These are phyloP conservation scores for Trifolium pratense DNA, from an alignment of 306 rosid species.

Conservation along the genomic window DNA sequence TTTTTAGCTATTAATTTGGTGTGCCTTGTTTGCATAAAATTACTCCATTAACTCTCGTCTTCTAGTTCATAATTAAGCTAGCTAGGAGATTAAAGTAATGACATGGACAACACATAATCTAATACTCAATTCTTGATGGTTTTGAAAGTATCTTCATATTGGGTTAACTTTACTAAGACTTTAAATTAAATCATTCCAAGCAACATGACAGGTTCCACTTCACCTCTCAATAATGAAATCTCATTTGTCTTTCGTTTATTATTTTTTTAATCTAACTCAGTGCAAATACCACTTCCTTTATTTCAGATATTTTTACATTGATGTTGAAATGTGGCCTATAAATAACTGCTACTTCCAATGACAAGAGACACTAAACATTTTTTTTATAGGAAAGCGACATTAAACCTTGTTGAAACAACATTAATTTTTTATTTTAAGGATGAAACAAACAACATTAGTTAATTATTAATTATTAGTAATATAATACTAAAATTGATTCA, in stretches of 20 bases:
- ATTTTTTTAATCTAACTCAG: background rate
- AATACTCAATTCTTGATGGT: slow-evolving; percentile 22
- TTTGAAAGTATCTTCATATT: slow-evolving; percentile 5
- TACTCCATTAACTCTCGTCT: background rate
- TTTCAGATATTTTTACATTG: slow-evolving; percentile 38
- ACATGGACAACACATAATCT: slow-evolving; percentile 28
- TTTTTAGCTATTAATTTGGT: background rate
- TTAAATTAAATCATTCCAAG: slow-evolving; percentile 29
- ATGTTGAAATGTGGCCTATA: slow-evolving; percentile 20
- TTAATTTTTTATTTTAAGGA: background rate
- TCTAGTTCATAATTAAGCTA: slow-evolving; percentile 17
- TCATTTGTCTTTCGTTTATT: background rate
- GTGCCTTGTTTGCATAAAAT: slow-evolving; percentile 4
- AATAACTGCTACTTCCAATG: slow-evolving; percentile 28
- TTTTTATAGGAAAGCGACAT: background rate
- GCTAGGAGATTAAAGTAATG: background rate
- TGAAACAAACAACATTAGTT: background rate
- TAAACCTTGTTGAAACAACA: slow-evolving; percentile 25
- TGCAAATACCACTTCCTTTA: slow-evolving; percentile 12
- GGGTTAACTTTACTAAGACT: slow-evolving; percentile 11
- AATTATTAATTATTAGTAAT: too few relatives aligned
- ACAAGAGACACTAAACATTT: slow-evolving; percentile 16
- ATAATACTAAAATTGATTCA: background rate
- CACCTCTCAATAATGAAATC: slow-evolving; percentile 17
- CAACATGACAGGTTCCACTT: background rate